Conservation (phyloP, 352 stramenopile genomes). For the Globisporangium middletonii region DNA sequence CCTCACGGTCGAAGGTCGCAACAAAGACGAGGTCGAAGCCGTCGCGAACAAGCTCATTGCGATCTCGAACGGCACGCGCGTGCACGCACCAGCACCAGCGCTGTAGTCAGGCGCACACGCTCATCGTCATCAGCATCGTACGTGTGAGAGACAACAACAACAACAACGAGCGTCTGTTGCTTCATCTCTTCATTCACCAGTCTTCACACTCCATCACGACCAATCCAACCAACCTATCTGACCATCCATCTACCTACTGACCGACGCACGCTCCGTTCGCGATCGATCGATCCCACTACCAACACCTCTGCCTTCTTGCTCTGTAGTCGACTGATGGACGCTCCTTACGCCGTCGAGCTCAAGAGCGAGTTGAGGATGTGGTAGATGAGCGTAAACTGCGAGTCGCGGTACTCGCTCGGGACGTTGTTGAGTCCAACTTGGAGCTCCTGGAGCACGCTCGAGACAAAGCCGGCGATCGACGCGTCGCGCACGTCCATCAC, state of each 20-base stretch:
- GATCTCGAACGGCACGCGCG: slow-evolving; percentile 21
- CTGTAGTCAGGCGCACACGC: no score
- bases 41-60: slow-evolving; percentile 35
- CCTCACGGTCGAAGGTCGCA: slow-evolving; percentile 56
- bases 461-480: slow-evolving; percentile 72
- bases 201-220: no score
- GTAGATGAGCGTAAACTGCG: slow-evolving; percentile 79
- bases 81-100: background rate
- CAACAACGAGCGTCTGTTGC: no score
- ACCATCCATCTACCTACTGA: no score
- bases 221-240: no score
- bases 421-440: slow-evolving; percentile 59
- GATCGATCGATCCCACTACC: no score
- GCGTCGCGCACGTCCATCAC: slow-evolving; percentile 75
- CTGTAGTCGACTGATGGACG: background rate
- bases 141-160: no score
- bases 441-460: slow-evolving; percentile 72
- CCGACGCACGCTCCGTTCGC: no score
- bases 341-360: slow-evolving; percentile 30
- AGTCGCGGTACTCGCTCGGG: slow-evolving; percentile 51
- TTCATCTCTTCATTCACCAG: no score
- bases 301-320: background rate
- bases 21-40: slow-evolving; percentile 48
- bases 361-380: slow-evolving; percentile 85
- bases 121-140: no score